phyloP scores from a whole-genome alignment of 2,329 filamentous ascomycete genomes.

The Aspergillus unguis region DNA sequence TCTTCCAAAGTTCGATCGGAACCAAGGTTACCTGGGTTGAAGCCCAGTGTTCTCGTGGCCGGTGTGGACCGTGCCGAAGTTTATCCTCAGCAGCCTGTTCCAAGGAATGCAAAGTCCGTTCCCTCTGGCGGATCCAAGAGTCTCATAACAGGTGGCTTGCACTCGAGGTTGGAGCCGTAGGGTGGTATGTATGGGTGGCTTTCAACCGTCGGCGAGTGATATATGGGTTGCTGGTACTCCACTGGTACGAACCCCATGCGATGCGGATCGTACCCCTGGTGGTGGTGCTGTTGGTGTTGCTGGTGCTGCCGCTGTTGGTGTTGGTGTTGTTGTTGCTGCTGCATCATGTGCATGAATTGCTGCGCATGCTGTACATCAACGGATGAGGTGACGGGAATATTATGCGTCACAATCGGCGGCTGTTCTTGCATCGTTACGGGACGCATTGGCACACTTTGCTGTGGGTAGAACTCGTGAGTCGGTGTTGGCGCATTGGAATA shows the following conservation, averaged over 20 bases:
- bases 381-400: constrained; percentile 28
- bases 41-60: too few species aligned
- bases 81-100: constrained; percentile 29
- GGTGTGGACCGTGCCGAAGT: neutral
- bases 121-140: constrained; percentile 38
- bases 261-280: constrained; percentile 31
- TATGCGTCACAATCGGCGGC: constrained; percentile 30
- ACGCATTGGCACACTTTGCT: constrained; percentile 31
- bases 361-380: constrained; percentile 29
- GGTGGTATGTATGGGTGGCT: constrained; percentile 32
- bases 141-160: constrained; percentile 30
- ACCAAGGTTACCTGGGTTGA: too few species aligned
- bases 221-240: constrained; percentile 29
- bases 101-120: constrained; percentile 41
- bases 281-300: constrained; percentile 27
- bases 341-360: constrained; percentile 34
- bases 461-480: constrained; percentile 37
- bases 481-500: constrained; percentile 34
- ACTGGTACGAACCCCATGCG: constrained; percentile 31
- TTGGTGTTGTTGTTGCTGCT: constrained; percentile 18
- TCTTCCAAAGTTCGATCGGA: too few species aligned
- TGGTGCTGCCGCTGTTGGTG: constrained; percentile 11
- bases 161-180: constrained; percentile 33
- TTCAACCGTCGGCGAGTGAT: constrained; percentile 28
- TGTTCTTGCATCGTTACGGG: constrained; percentile 30